A percentile compares a stretch with the other conserved stretches of the same genome.
phyloP scores from a whole-genome alignment of 345 rosid species.

The Pistacia vera region DNA sequence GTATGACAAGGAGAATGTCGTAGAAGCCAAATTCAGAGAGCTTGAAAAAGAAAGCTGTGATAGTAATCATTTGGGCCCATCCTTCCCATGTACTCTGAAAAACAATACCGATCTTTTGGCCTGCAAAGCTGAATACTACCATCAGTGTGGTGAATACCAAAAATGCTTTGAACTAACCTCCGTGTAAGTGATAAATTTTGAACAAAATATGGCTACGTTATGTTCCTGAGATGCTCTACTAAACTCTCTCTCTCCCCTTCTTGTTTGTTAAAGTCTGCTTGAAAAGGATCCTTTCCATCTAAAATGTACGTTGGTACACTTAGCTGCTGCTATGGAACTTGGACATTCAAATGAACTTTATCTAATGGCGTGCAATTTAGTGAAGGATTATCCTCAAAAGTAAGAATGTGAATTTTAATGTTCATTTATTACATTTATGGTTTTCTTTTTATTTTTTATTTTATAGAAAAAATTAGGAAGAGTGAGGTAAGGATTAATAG shows the following conservation, averaged over 20 bases:
- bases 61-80: slow-evolving; percentile 44
- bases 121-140: slow-evolving; percentile 97
- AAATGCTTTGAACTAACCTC: slow-evolving; percentile 93
- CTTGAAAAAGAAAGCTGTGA: slow-evolving; percentile 75
- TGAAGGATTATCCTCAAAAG: slow-evolving; percentile 96
- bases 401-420: slow-evolving; percentile 40
- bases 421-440: neutral
- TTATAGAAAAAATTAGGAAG: neutral
- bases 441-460: neutral
- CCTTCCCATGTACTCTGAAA: slow-evolving; percentile 57
- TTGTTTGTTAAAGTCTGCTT: slow-evolving; percentile 59
- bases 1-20: slow-evolving; percentile 78
- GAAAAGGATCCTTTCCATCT: slow-evolving; percentile 97
- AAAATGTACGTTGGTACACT: slow-evolving; percentile 83
- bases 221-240: slow-evolving; percentile 17
- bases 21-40: slow-evolving; percentile 84
- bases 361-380: slow-evolving; percentile 92
- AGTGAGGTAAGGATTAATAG: neutral
- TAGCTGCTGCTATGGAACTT: slow-evolving; percentile 95
- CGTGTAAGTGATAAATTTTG: slow-evolving; percentile 49
- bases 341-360: slow-evolving; percentile 97
- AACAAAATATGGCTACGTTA: slow-evolving; percentile 13
- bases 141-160: slow-evolving; percentile 93
- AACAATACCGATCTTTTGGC: slow-evolving; percentile 84
- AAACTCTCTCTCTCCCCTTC: slow-evolving; percentile 18